phyloP scores from a whole-genome alignment of 1,284 basidiomycete species.

The Malassezia furfur region DNA sequence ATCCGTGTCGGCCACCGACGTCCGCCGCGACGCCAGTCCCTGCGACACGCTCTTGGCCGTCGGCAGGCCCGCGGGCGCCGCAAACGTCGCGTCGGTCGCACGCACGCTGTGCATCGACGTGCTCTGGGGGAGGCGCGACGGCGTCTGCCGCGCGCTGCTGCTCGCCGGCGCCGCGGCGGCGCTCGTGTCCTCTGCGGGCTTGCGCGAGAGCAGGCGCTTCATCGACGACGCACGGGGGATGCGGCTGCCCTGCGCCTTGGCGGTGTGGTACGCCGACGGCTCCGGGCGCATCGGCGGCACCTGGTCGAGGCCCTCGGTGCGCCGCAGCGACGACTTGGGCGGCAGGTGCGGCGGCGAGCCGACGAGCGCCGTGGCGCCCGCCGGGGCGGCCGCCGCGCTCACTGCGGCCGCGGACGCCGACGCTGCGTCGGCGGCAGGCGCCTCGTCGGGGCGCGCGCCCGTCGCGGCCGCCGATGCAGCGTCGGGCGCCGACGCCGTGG shows the following conservation, averaged over 20 bases:
- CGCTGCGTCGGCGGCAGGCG: neutral
- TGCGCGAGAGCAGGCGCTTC: constrained; percentile 13
- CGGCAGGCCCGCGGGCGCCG: neutral
- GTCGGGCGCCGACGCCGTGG: neutral
- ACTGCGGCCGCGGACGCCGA: too few relatives aligned
- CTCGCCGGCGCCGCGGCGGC: neutral
- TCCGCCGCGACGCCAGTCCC: neutral
- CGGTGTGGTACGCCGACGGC: constrained; percentile 15
- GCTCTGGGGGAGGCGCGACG: constrained; percentile 9
- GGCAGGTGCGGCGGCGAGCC: neutral
- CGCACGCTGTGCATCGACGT: constrained; percentile 16
- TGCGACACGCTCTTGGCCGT: neutral
- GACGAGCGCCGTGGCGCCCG: neutral
- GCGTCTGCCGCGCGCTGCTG: neutral
- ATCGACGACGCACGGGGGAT: constrained; percentile 18
- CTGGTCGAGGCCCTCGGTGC: neutral
- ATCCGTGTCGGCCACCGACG: neutral
- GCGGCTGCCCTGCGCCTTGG: constrained; percentile 16
- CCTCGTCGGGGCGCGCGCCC: neutral
- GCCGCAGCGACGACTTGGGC: neutral
- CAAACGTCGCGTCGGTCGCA: neutral
- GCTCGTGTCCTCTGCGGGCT: constrained; percentile 1
- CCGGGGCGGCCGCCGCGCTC: too few relatives aligned
- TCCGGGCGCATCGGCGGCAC: constrained; percentile 3
- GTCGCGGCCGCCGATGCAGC: too few relatives aligned